Percentiles rank a stretch among this genome's conserved stretches.
These are phyloP conservation scores for Daldinia decipiens DNA, from an alignment of 495 filamentous ascomycete species.

Conservation along the genomic window DNA sequence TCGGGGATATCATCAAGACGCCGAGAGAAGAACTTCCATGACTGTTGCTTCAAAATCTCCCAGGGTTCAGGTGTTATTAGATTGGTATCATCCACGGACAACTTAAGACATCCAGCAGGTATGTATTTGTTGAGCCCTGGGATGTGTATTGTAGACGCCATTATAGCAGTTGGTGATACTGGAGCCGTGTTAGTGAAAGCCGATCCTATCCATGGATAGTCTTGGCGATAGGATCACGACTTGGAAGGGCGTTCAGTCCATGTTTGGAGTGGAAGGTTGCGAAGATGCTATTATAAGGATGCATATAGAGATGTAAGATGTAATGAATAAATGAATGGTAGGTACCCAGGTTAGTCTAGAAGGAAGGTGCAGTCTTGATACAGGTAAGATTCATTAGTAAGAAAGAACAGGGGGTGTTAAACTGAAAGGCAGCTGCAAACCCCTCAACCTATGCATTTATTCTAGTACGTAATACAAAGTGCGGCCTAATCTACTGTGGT, in stretches of 20 bases:
- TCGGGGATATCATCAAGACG: constrained; percentile 15
- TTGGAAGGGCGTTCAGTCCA: too few relatives aligned
- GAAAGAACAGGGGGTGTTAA: constrained; percentile 2
- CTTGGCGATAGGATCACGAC: background rate
- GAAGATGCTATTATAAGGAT: too few relatives aligned
- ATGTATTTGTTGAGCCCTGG: constrained; percentile 45
- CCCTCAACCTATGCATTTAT: background rate
- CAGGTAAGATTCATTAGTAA: constrained; percentile 11
- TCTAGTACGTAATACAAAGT: background rate
- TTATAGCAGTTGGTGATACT: background rate
- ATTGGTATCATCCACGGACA: constrained; percentile 23
- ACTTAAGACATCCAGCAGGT: constrained; percentile 51
- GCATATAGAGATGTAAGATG: background rate
- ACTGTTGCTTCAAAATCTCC: background rate
- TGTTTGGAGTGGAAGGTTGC: background rate
- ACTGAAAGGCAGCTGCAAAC: background rate
- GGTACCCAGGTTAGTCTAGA: too few relatives aligned
- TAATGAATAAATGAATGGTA: background rate
- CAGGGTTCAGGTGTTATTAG: constrained; percentile 13
- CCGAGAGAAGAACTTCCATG: constrained; percentile 46
- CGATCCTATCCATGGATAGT: background rate
- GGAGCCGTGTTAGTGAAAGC: background rate
- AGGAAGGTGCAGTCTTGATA: background rate
- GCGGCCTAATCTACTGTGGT: background rate
- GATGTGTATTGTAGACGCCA: constrained; percentile 20